Conservation (phyloP, 495 filamentous ascomycete genomes). For the Podospora pseudoanserina region DNA sequence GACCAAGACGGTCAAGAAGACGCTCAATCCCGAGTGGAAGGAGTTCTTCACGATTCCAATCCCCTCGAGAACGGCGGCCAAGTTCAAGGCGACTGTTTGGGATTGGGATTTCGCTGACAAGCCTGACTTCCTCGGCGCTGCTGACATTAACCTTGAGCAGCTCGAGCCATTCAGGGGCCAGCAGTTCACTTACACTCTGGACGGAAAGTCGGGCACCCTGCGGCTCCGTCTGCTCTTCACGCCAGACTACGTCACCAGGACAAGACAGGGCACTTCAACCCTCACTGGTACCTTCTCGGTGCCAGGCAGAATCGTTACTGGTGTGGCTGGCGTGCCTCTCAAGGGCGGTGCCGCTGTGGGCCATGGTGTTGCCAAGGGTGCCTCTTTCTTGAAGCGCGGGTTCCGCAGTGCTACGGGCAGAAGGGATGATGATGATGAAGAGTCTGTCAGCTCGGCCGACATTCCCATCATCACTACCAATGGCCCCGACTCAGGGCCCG, state of each 20-base stretch:
- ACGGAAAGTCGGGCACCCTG: constrained; percentile 85
- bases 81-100: constrained; percentile 79
- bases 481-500: constrained; percentile 31
- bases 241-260: constrained; percentile 82
- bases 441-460: constrained; percentile 32
- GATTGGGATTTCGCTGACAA: constrained; percentile 96
- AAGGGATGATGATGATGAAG: constrained; percentile 54
- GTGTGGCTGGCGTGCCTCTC: constrained; percentile 76
- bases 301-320: constrained; percentile 84
- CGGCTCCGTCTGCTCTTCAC: constrained; percentile 88
- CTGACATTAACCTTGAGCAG: constrained; percentile 71
- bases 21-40: constrained; percentile 90
- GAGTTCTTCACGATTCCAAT: constrained; percentile 86
- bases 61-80: constrained; percentile 76
- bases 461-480: constrained; percentile 46
- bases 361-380: constrained; percentile 79
- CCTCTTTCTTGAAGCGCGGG: constrained; percentile 77
- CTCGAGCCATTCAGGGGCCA: constrained; percentile 81
- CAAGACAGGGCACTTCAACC: constrained; percentile 85
- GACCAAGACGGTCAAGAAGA: constrained; percentile 94
- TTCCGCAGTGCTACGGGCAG: constrained; percentile 53
- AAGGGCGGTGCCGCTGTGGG: constrained; percentile 82
- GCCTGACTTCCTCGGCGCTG: constrained; percentile 76
- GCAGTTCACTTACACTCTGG: constrained; percentile 68
- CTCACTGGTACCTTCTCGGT: constrained; percentile 89